Evolutionary conservation across 257 asterid genomes (phyloP).

Genomic region (Cynanchum wilfordii): DNA sequence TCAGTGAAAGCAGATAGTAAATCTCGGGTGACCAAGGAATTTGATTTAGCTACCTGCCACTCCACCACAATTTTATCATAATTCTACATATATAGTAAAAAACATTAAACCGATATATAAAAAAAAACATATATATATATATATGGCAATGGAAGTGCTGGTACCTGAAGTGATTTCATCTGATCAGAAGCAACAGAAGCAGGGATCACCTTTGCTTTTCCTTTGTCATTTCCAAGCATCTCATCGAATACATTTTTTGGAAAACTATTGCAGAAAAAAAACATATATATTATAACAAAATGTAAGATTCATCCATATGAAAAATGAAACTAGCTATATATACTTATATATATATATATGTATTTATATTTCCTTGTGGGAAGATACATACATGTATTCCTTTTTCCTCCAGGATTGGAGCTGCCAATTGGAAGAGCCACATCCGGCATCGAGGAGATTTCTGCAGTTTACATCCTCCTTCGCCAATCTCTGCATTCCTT

Average conservation of each 20-base stretch:
- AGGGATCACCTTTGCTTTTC: not conserved
- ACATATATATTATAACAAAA: not conserved
- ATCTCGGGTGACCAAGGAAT: not conserved
- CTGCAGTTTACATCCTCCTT: not conserved
- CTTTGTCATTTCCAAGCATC: slow-evolving; percentile 4
- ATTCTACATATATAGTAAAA: too few relatives aligned
- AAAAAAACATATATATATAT: too few relatives aligned
- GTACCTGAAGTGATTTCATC: too few relatives aligned
- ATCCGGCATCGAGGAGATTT: not conserved
- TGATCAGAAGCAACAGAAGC: too few relatives aligned
- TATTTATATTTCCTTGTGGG: too few relatives aligned
- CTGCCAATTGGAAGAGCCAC: not conserved
- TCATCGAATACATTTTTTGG: not conserved
- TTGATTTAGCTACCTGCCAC: not conserved
- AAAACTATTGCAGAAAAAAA: not conserved
- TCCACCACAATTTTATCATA: not conserved
- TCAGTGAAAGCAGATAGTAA: not conserved
- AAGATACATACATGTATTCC: not conserved
- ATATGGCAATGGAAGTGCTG: too few relatives aligned
- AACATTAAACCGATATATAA: too few relatives aligned
- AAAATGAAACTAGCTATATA: too few relatives aligned
- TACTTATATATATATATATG: too few relatives aligned
- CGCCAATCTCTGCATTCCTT: not conserved
- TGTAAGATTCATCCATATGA: too few relatives aligned
- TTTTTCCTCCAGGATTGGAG: not conserved